A percentile compares a stretch with the other conserved stretches of the same genome.
phyloP scores from a whole-genome alignment of 2,329 filamentous ascomycete genomes.

The Passalora sequoiae region DNA sequence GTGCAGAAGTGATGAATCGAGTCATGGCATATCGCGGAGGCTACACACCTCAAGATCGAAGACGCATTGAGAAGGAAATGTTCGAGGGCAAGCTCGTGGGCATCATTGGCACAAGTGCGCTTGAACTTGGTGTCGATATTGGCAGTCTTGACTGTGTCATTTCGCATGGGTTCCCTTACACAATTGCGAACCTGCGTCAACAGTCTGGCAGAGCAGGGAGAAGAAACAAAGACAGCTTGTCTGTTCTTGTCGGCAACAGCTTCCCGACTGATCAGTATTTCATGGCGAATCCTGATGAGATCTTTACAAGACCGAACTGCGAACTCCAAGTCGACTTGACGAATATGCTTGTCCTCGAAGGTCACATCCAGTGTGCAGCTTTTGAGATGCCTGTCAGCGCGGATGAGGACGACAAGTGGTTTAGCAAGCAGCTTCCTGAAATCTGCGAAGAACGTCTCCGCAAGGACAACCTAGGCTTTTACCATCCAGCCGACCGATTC shows the following conservation, averaged over 20 bases:
- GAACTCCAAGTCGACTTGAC: slow-evolving; percentile 86
- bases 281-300: slow-evolving; percentile 91
- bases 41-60: slow-evolving; percentile 85
- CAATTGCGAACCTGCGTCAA: slow-evolving; percentile 87
- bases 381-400: slow-evolving; percentile 90
- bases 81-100: slow-evolving; percentile 91
- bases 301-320: slow-evolving; percentile 86
- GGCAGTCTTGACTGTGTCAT: slow-evolving; percentile 89
- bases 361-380: slow-evolving; percentile 91
- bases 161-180: slow-evolving; percentile 91
- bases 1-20: slow-evolving; percentile 67
- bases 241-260: slow-evolving; percentile 80
- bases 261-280: slow-evolving; percentile 93
- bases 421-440: slow-evolving; percentile 65
- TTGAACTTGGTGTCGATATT: slow-evolving; percentile 93
- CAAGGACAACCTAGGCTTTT: slow-evolving; percentile 73
- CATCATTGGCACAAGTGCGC: slow-evolving; percentile 86
- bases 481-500: slow-evolving; percentile 84
- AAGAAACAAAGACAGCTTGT: slow-evolving; percentile 87
- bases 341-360: slow-evolving; percentile 86
- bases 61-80: slow-evolving; percentile 90
- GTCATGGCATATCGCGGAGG: slow-evolving; percentile 96
- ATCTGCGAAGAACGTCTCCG: slow-evolving; percentile 70
- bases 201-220: slow-evolving; percentile 90
- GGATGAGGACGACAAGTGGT: slow-evolving; percentile 69